Evolutionary conservation across 2,329 filamentous ascomycete genomes (phyloP).

Genomic region (Xylariaceae sp.): DNA sequence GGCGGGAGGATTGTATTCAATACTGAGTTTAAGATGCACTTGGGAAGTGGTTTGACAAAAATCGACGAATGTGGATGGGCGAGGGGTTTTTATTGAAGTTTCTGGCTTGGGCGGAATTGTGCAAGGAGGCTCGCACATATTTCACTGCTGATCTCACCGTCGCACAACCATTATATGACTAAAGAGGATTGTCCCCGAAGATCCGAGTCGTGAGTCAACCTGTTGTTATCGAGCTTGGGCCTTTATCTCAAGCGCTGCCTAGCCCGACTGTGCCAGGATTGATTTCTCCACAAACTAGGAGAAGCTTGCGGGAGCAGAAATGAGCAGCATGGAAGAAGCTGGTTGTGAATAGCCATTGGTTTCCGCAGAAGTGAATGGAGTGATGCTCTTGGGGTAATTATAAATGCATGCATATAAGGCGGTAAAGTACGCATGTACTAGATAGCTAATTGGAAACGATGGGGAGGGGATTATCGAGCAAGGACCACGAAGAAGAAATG

Average conservation of each 20-base stretch:
- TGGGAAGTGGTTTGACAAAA: conserved; percentile 1
- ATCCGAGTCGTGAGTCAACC: conserved; percentile 30
- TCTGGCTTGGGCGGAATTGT: conserved; percentile 25
- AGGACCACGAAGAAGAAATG: conserved; percentile 4
- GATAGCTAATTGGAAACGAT: conserved; percentile 10
- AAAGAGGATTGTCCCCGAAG: conserved; percentile 29
- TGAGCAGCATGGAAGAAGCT: conserved; percentile 21
- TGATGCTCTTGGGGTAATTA: conserved; percentile 15
- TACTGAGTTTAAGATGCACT: conserved; percentile 18
- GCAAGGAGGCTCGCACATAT: conserved; percentile 27
- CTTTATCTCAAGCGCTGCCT: conserved; percentile 35
- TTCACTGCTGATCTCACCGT: conserved; percentile 43
- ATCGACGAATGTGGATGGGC: not conserved
- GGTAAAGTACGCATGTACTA: conserved; percentile 21
- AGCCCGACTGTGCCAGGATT: conserved; percentile 26
- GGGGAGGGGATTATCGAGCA: conserved; percentile 9
- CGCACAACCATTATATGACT: conserved; percentile 35
- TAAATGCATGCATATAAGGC: conserved; percentile 21
- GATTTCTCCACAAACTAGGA: conserved; percentile 9
- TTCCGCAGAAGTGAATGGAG: conserved; percentile 20
- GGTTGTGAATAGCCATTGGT: conserved; percentile 22
- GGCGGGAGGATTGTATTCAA: conserved; percentile 31
- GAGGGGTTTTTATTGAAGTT: conserved; percentile 11
- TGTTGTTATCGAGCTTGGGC: conserved; percentile 32
- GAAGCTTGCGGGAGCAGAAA: conserved; percentile 15